These are phyloP conservation scores for Cephaloascus fragrans DNA, from an alignment of 805 yeast genomes.

Conservation along the genomic window DNA sequence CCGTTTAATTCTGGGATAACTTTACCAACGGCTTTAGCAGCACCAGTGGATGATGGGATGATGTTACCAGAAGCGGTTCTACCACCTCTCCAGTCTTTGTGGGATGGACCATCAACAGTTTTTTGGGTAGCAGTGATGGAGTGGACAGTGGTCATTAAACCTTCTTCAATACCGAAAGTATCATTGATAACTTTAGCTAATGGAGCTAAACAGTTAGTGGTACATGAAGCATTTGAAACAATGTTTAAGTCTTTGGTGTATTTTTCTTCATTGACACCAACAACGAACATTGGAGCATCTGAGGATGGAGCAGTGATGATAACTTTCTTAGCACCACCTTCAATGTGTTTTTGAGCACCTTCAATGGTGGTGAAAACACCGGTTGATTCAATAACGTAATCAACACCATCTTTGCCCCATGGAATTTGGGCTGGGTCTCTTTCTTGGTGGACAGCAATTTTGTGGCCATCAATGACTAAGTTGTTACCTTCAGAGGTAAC, in stretches of 20 bases:
- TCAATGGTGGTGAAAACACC: constrained; percentile 84
- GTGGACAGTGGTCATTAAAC: constrained; percentile 94
- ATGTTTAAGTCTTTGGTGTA: constrained; percentile 70
- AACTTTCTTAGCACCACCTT: constrained; percentile 92
- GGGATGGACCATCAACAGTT: constrained; percentile 95
- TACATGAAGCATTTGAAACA: constrained; percentile 90
- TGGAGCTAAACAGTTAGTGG: constrained; percentile 94
- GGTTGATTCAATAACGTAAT: constrained; percentile 85
- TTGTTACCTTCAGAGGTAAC: constrained; percentile 49
- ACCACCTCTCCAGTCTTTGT: constrained; percentile 98
- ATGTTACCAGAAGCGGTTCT: constrained; percentile 94
- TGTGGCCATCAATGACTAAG: constrained; percentile 60
- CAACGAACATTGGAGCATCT: constrained; percentile 93
- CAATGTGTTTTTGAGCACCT: constrained; percentile 76
- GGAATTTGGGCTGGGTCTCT: constrained; percentile 81
- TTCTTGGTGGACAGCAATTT: constrained; percentile 65
- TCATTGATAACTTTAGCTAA: constrained; percentile 86
- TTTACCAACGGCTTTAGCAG: constrained; percentile 96
- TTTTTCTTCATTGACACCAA: constrained; percentile 79
- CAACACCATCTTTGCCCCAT: constrained; percentile 80
- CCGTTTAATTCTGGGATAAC: constrained; percentile 87
- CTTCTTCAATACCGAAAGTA: constrained; percentile 79
- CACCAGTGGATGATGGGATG: constrained; percentile 94
- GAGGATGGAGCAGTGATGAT: constrained; percentile 89
- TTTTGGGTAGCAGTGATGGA: constrained; percentile 94